These are phyloP conservation scores for Acacia crassicarpa DNA, from an alignment of 306 rosid genomes.

Conservation along the genomic window DNA sequence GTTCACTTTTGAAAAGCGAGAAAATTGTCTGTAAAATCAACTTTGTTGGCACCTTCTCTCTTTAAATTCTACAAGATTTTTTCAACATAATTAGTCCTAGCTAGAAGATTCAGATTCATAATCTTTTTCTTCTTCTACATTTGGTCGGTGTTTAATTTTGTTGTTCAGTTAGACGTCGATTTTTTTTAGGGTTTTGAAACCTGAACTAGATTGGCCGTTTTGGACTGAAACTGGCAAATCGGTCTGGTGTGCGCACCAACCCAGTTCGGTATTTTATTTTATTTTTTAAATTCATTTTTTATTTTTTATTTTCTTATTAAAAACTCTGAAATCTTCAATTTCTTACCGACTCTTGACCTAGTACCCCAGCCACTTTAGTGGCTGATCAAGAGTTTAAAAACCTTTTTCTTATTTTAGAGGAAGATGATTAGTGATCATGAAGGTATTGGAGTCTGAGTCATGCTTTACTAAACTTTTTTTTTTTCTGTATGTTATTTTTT, in stretches of 20 bases:
- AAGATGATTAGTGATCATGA: background rate
- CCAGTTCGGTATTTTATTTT: too few species aligned
- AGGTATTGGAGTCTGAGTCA: background rate
- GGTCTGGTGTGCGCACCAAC: too few species aligned
- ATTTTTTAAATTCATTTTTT: too few species aligned
- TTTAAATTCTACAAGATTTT: background rate
- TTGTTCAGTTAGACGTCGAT: background rate
- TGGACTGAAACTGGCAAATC: rapidly evolving
- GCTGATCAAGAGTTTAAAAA: too few species aligned
- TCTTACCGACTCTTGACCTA: too few species aligned
- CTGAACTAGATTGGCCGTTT: too few species aligned
- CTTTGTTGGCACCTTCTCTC: background rate
- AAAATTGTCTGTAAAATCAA: background rate
- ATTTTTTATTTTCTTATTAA: too few species aligned
- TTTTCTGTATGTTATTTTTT: background rate
- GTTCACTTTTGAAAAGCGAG: background rate
- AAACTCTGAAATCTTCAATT: too few species aligned
- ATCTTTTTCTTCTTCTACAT: background rate
- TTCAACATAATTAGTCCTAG: background rate
- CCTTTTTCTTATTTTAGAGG: background rate
- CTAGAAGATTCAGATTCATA: background rate
- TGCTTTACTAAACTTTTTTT: background rate
- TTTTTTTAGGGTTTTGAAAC: background rate
- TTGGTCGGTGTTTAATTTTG: background rate
- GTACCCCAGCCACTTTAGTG: too few species aligned